Conservation (phyloP, 2,329 filamentous ascomycete genomes). For the Curvularia sp. region DNA sequence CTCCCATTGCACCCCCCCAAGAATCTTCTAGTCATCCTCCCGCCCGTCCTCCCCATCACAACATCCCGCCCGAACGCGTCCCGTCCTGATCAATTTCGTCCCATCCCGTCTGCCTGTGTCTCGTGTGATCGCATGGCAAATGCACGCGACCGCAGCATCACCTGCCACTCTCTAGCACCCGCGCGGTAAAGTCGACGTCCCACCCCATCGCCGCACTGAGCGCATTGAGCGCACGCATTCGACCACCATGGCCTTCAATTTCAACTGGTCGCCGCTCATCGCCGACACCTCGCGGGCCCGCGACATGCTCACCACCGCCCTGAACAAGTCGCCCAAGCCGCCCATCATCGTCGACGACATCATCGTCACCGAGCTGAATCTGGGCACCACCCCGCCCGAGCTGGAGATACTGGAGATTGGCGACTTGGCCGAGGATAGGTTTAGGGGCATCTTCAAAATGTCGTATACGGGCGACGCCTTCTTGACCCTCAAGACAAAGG, state of each 20-base stretch:
- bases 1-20: slow-evolving; percentile 8
- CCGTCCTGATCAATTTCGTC: neutral
- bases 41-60: neutral
- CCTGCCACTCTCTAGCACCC: slow-evolving; percentile 24
- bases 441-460: slow-evolving; percentile 99
- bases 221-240: slow-evolving; percentile 3
- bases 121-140: slow-evolving; percentile 47
- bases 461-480: slow-evolving; percentile 95
- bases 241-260: slow-evolving; percentile 93
- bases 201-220: slow-evolving; percentile 8
- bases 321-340: slow-evolving; percentile 98
- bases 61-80: slow-evolving; percentile 5
- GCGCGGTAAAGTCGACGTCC: slow-evolving; percentile 31
- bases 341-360: slow-evolving; percentile 99
- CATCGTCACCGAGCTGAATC: slow-evolving; percentile 95
- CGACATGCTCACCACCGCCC: slow-evolving; percentile 89
- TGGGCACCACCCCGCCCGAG: slow-evolving; percentile 92
- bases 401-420: slow-evolving; percentile 98
- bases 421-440: slow-evolving; percentile 94
- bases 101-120: slow-evolving; percentile 9
- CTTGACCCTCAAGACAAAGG: slow-evolving; percentile 90
- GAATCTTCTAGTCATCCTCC: neutral
- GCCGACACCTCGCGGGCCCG: slow-evolving; percentile 91
- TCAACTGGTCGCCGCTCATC: slow-evolving; percentile 99
- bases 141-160: slow-evolving; percentile 49